Conservation (phyloP, 768 basidiomycete species). For the Podaxis sp. region DNA sequence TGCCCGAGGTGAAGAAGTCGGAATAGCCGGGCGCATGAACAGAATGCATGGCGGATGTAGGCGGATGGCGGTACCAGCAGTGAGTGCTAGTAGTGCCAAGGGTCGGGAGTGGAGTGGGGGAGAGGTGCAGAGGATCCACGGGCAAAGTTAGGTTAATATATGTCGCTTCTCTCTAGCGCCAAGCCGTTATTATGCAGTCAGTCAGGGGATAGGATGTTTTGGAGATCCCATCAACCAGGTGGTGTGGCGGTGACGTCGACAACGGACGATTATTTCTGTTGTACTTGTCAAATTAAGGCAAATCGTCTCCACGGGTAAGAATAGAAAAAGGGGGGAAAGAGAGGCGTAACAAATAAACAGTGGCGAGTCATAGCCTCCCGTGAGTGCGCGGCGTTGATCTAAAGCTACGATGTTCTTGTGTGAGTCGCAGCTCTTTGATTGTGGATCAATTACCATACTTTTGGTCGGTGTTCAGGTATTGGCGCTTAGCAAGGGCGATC, state of each 20-base stretch:
- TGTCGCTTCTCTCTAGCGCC: slow-evolving; percentile 7
- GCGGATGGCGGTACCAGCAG: not conserved
- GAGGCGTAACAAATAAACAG: not conserved
- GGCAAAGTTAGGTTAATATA: not conserved
- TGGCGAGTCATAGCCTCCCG: slow-evolving; percentile 7
- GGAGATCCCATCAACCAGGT: slow-evolving; percentile 11
- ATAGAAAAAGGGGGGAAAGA: not conserved
- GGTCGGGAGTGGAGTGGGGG: slow-evolving; percentile 3
- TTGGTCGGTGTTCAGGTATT: not conserved
- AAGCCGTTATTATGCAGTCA: slow-evolving; percentile 6
- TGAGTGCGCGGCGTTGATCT: slow-evolving; percentile 3
- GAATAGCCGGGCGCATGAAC: slow-evolving; percentile 35
- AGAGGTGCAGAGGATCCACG: not conserved
- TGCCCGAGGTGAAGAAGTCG: slow-evolving; percentile 49
- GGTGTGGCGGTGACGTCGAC: slow-evolving; percentile 30
- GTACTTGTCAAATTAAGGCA: not conserved
- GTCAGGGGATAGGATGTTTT: slow-evolving; percentile 4
- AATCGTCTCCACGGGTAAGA: slow-evolving; percentile 1
- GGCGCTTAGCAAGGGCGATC: not conserved
- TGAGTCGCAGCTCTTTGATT: not conserved
- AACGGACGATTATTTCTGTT: slow-evolving; percentile 10
- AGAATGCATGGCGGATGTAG: not conserved
- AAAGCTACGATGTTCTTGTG: slow-evolving; percentile 8
- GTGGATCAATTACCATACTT: not conserved
- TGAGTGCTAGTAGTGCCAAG: slow-evolving; percentile 11